Conservation (phyloP, 2,329 filamentous ascomycete genomes). For the Fusarium cicatricum region DNA sequence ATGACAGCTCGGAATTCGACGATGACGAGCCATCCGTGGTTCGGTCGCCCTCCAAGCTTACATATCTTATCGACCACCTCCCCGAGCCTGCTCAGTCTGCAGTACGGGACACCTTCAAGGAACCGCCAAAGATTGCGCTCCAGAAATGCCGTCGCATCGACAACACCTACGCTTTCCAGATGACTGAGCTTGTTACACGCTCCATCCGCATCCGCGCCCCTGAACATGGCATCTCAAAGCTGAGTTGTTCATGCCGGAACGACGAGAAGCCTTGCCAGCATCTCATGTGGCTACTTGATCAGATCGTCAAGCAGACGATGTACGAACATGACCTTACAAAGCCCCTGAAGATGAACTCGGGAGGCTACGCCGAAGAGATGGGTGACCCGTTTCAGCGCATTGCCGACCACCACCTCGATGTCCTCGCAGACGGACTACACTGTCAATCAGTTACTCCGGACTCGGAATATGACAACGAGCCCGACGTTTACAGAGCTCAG, state of each 20-base stretch:
- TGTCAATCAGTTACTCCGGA: constrained; percentile 53
- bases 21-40: constrained; percentile 44
- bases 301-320: constrained; percentile 57
- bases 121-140: constrained; percentile 59
- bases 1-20: constrained; percentile 46
- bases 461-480: constrained; percentile 41
- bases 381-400: constrained; percentile 59
- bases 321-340: constrained; percentile 49
- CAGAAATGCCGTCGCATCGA: constrained; percentile 59
- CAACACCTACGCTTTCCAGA: constrained; percentile 62
- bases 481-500: constrained; percentile 51
- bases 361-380: constrained; percentile 56
- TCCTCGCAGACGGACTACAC: constrained; percentile 61
- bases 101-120: constrained; percentile 56
- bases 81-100: constrained; percentile 47
- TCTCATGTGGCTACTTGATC: constrained; percentile 63
- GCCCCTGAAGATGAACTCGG: constrained; percentile 53
- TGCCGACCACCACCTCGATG: constrained; percentile 58
- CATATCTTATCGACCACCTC: constrained; percentile 53
- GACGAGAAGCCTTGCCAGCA: constrained; percentile 56
- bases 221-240: constrained; percentile 49
- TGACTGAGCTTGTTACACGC: constrained; percentile 62
- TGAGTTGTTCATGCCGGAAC: constrained; percentile 58
- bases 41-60: constrained; percentile 51
- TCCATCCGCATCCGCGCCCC: constrained; percentile 59